These are phyloP conservation scores for Beauveria rudraprayagi DNA, from an alignment of 2,329 filamentous ascomycete species.

Conservation along the genomic window DNA sequence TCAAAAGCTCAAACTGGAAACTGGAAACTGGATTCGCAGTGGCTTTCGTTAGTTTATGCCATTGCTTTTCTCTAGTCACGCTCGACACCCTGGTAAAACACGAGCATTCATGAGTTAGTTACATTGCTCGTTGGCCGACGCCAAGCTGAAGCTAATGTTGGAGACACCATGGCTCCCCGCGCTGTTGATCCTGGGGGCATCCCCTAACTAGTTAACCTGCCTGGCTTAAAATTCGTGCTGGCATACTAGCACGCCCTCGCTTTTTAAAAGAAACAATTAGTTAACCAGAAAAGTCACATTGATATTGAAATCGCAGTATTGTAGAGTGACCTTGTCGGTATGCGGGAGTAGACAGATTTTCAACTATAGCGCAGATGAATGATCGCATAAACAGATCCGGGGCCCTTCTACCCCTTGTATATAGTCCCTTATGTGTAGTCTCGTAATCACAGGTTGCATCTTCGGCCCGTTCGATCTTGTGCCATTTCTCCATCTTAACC, in stretches of 20 bases:
- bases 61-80: not conserved
- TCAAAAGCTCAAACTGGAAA: not conserved
- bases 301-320: not conserved
- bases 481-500: too few relatives aligned
- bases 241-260: not conserved
- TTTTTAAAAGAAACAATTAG: not conserved
- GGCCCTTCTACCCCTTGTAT: too few relatives aligned
- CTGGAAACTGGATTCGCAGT: not conserved
- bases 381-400: too few relatives aligned
- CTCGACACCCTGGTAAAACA: not conserved
- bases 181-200: not conserved
- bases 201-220: not conserved
- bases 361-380: too few relatives aligned
- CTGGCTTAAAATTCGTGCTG: not conserved
- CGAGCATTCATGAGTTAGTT: not conserved
- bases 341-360: too few relatives aligned
- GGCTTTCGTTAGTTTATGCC: not conserved
- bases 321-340: too few relatives aligned
- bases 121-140: not conserved
- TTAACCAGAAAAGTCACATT: not conserved
- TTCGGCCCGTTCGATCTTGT: too few relatives aligned
- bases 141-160: not conserved
- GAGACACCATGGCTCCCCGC: not conserved
- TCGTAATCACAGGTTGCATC: too few relatives aligned
- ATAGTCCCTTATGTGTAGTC: too few relatives aligned